phyloP scores from a whole-genome alignment of 208 protist species.

The Leishmania major region DNA sequence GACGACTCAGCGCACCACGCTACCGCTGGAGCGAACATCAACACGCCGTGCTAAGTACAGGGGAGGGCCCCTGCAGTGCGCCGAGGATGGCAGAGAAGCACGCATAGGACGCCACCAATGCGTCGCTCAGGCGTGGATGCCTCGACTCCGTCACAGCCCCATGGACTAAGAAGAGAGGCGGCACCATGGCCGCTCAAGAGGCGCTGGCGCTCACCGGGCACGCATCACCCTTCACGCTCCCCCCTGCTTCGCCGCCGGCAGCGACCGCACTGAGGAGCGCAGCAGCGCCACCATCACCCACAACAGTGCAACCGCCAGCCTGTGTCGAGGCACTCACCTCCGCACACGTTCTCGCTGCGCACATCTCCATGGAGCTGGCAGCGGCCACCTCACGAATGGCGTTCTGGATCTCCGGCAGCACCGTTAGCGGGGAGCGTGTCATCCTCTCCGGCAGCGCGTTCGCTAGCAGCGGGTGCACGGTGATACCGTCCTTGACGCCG shows the following conservation, averaged over 20 bases:
- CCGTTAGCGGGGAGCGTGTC: conserved; percentile 24
- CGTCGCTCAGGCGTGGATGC: background rate
- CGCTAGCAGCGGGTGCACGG: conserved; percentile 67
- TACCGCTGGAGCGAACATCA: background rate
- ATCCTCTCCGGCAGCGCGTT: conserved; percentile 32
- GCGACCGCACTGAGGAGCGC: background rate
- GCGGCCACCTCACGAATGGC: conserved; percentile 18
- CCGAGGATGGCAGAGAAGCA: background rate
- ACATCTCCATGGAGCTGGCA: conserved; percentile 1
- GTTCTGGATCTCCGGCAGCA: conserved; percentile 32
- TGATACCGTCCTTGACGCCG: conserved; percentile 73
- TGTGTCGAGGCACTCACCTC: background rate
- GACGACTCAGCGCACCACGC: background rate
- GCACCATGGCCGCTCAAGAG: background rate
- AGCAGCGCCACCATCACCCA: background rate
- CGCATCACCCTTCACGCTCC: background rate
- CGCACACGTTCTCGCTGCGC: background rate
- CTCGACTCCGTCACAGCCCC: background rate
- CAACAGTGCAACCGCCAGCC: background rate
- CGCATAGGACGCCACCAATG: background rate
- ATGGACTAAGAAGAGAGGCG: background rate
- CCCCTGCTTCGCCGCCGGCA: background rate
- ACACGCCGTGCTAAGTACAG: no score
- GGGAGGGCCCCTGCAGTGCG: background rate
- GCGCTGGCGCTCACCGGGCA: background rate